phyloP scores from a whole-genome alignment of 306 rosid genomes.

The Biancaea sappan region DNA sequence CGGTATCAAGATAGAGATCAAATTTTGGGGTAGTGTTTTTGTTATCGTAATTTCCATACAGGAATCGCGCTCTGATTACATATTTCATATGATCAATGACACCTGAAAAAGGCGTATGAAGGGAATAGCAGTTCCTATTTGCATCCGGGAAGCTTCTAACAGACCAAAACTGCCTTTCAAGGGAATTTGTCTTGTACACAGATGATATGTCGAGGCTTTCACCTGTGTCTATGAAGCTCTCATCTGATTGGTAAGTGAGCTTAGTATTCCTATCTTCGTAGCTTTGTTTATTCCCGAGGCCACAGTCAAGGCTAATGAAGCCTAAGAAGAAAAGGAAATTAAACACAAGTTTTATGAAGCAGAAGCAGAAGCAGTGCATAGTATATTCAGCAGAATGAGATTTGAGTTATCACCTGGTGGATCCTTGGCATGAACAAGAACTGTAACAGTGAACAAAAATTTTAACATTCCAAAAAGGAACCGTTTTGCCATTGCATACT shows the following conservation, averaged over 20 bases:
- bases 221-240: not conserved
- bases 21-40: not conserved
- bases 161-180: not conserved
- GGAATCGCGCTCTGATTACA: not conserved
- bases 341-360: not conserved
- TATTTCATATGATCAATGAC: too few species aligned
- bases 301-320: not conserved
- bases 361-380: not conserved
- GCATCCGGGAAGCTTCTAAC: not conserved
- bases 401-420: not conserved
- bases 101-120: not conserved
- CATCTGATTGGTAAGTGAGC: not conserved
- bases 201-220: not conserved
- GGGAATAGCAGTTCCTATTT: not conserved
- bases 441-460: not conserved
- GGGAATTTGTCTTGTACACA: not conserved
- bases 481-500: not conserved
- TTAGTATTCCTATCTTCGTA: not conserved
- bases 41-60: not conserved
- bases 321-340: not conserved
- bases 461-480: not conserved
- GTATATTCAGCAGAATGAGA: not conserved
- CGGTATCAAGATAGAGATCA: not conserved
- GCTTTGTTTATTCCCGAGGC: not conserved
- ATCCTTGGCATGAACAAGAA: not conserved